Conservation (phyloP, 202 grass and related monocot species). For the Setaria viridis region DNA sequence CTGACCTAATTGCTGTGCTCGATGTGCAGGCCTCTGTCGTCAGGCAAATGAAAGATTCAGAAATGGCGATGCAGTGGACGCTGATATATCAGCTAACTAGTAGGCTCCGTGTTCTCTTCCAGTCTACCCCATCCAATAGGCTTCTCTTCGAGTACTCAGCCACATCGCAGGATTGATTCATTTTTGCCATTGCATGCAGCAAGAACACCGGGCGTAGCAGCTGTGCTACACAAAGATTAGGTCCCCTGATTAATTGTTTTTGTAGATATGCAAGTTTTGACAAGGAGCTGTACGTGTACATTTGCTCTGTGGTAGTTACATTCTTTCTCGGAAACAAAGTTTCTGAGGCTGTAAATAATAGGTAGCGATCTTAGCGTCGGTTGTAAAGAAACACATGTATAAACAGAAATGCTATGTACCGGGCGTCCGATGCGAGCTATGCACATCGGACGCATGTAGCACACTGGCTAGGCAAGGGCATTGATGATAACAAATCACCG, state of each 20-base stretch:
- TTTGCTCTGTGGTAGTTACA: constrained; percentile 45
- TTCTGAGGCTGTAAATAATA: constrained; percentile 76
- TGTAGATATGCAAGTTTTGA: constrained; percentile 58
- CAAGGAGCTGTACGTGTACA: constrained; percentile 32
- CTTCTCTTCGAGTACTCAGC: constrained; percentile 98
- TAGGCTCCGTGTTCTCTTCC: constrained; percentile 91
- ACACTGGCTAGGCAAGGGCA: no score
- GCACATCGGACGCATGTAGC: no score
- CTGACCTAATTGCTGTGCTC: not conserved
- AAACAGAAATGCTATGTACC: not conserved
- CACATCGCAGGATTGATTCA: constrained; percentile 76
- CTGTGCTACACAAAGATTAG: constrained; percentile 32
- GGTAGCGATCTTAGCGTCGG: constrained; percentile 51
- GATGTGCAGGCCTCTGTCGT: constrained; percentile 89
- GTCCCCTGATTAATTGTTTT: constrained; percentile 32
- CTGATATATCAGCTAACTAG: constrained; percentile 88
- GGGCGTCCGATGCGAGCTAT: no score
- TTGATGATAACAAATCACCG: no score
- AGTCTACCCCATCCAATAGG: constrained; percentile 94
- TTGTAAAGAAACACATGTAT: constrained; percentile 44
- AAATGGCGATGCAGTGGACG: constrained; percentile 99
- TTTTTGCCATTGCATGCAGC: constrained; percentile 36
- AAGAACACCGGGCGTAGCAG: constrained; percentile 12
- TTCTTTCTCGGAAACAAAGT: constrained; percentile 70
- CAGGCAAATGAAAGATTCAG: constrained; percentile 99